Evolutionary conservation across 2,329 filamentous ascomycete species (phyloP).

Genomic region (Trichoderma simmonsii): DNA sequence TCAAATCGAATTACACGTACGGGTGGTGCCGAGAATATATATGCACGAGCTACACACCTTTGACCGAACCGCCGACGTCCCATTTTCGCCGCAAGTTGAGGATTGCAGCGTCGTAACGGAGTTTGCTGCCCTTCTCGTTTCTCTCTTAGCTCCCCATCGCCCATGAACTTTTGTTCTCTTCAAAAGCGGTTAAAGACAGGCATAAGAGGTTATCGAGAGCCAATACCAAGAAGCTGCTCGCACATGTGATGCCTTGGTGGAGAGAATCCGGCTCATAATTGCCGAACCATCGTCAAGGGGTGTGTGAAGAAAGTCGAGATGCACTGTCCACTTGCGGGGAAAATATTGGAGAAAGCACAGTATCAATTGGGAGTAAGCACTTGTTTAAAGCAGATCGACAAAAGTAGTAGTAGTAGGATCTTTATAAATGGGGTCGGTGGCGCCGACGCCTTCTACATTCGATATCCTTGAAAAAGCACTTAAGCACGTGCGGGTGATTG

Average conservation of each 20-base stretch:
- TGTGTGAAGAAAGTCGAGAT: not conserved
- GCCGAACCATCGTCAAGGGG: not conserved
- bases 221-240: conserved; percentile 5
- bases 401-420: not conserved
- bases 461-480: not conserved
- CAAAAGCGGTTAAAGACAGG: not conserved
- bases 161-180: conserved; percentile 1
- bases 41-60: not conserved
- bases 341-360: not conserved
- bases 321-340: not conserved
- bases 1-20: not conserved
- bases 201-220: not conserved
- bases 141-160: not conserved
- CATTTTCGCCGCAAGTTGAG: not conserved
- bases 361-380: not conserved
- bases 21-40: conserved; percentile 5
- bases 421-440: not conserved
- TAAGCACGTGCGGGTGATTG: not conserved
- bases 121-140: not conserved
- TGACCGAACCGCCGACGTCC: not conserved
- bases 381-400: not conserved
- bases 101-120: not conserved
- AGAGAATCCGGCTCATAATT: conserved; percentile 10
- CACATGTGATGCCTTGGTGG: conserved; percentile 17
- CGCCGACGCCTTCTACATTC: not conserved